These are phyloP conservation scores for Haplosporangium sp. DNA, from an alignment of 371 early-diverging fungal genomes.

Conservation along the genomic window DNA sequence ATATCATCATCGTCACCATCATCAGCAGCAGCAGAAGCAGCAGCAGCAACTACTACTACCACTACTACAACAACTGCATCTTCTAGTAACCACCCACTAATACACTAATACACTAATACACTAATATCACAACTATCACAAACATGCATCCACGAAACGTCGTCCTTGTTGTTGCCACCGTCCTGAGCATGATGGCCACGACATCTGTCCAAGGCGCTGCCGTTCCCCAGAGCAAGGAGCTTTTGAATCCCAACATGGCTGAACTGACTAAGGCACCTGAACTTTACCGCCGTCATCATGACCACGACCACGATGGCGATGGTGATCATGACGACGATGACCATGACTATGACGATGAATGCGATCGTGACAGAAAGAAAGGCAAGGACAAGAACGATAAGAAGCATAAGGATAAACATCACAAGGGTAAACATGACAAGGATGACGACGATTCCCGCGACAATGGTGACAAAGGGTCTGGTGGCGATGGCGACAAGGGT, in stretches of 20 bases:
- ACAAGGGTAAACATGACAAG: slow-evolving; percentile 1
- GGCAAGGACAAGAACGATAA: slow-evolving; percentile 1
- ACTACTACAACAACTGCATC: no score
- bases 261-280: background rate
- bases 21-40: no score
- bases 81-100: background rate
- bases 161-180: slow-evolving; percentile 22
- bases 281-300: slow-evolving; percentile 29
- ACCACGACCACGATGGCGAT: background rate
- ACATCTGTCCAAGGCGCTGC: slow-evolving; percentile 19
- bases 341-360: slow-evolving; percentile 2
- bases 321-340: slow-evolving; percentile 6
- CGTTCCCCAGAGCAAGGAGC: background rate
- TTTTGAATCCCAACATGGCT: slow-evolving; percentile 6
- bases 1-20: no score
- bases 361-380: background rate
- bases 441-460: slow-evolving; percentile 2
- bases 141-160: slow-evolving; percentile 23
- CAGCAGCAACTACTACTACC: no score
- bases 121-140: background rate
- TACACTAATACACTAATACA: background rate
- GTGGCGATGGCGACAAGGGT: background rate
- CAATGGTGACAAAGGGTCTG: background rate
- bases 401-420: background rate
- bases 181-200: slow-evolving; percentile 23